phyloP scores from a whole-genome alignment of 345 rosid species.

The Rhodamnia rubescens region DNA sequence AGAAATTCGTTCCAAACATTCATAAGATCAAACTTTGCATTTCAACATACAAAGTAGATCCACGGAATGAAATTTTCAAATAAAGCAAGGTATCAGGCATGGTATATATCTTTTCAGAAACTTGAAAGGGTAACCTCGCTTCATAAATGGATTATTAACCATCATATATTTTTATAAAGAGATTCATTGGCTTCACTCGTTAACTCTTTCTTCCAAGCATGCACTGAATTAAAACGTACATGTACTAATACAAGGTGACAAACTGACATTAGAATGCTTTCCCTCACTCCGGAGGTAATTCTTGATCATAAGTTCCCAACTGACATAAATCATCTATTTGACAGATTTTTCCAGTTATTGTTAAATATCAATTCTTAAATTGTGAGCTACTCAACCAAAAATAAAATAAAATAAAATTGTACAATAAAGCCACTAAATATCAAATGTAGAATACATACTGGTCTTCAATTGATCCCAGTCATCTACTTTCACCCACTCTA shows the following conservation, averaged over 20 bases:
- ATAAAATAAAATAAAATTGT: not conserved
- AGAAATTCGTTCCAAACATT: not conserved
- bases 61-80: not conserved
- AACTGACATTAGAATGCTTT: not conserved
- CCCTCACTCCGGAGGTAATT: not conserved
- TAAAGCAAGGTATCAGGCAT: not conserved
- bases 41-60: not conserved
- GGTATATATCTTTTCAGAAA: not conserved
- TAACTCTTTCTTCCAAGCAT: not conserved
- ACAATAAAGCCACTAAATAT: not conserved
- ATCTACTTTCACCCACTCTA: slow-evolving; percentile 58
- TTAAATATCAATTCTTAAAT: not conserved
- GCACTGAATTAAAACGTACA: not conserved
- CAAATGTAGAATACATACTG: slow-evolving; percentile 21
- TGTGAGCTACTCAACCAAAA: not conserved
- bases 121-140: not conserved
- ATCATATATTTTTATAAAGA: not conserved
- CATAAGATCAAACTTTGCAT: not conserved
- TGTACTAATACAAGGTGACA: too few relatives aligned
- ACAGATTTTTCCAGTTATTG: not conserved
- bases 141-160: not conserved
- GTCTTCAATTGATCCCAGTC: slow-evolving; percentile 46
- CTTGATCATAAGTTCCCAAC: not conserved
- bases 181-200: not conserved
- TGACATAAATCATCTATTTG: not conserved